These are phyloP conservation scores for Rosa lucieae DNA, from an alignment of 306 rosid species.

Conservation along the genomic window DNA sequence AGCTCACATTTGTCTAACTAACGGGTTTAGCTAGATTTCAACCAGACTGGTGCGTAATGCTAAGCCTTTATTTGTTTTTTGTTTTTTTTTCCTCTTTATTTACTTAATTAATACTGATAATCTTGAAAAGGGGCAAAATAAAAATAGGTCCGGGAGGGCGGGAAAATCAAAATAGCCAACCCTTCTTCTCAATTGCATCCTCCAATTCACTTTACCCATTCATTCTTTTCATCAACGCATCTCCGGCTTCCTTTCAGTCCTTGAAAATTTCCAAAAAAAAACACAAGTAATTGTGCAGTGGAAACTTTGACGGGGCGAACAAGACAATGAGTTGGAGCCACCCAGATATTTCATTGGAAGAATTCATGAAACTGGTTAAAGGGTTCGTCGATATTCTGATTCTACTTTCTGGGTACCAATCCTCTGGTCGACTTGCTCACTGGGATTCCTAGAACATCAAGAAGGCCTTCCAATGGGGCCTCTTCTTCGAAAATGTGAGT, in stretches of 20 bases:
- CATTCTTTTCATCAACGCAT: not conserved
- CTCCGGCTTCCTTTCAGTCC: not conserved
- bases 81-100: too few relatives aligned
- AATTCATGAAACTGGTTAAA: constrained; percentile 32
- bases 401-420: constrained; percentile 45
- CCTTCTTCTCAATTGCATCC: not conserved
- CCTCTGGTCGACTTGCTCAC: constrained; percentile 38
- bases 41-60: too few relatives aligned
- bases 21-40: too few relatives aligned
- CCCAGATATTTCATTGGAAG: constrained; percentile 28
- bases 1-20: too few relatives aligned
- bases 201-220: too few relatives aligned
- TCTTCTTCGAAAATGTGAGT: constrained; percentile 42
- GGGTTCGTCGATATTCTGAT: constrained; percentile 46
- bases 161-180: constrained; percentile 1
- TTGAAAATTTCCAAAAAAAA: not conserved
- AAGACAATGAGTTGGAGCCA: constrained; percentile 36
- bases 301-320: not conserved
- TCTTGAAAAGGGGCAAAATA: not conserved
- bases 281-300: not conserved
- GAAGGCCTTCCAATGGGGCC: constrained; percentile 39
- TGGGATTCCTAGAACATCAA: constrained; percentile 39
- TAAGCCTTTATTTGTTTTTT: too few relatives aligned
- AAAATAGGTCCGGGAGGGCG: not conserved
- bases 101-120: too few relatives aligned